Base-by-base conservation (phyloP, 805 yeast species). In the Pichia kluyveri region DNA sequence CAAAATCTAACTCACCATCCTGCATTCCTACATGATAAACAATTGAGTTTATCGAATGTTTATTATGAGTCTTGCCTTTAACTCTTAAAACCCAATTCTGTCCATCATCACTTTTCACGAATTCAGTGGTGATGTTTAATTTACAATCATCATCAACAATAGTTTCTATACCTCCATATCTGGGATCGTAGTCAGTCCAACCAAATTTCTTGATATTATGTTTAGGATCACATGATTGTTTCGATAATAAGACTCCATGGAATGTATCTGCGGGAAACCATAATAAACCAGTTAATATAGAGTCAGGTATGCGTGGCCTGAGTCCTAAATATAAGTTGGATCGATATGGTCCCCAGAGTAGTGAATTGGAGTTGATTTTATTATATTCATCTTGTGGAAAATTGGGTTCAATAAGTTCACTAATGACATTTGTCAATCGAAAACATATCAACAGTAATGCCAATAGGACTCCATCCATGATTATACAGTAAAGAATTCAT, bases 261-360 rank as follows among this genome's bases (percentile, higher is more conserved):
- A 75, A 70, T 30, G 69, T 66, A 51, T 85, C 83, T 6, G 77
- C 74, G 58, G 82, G 81, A 68, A 79, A 86, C 98, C 98, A 91
- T 80, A 91, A 78, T 27, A 90, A 68, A 0, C 98, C 98, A 14
- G 87, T 69, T 49, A 83, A 60, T 45, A 93, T 71, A 2, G 91
- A 79, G 36, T 79, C 73, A 1, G 96, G 96, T 4, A 85, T 58
- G 43, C 91, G 70, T 3, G 98, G 96, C 42, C 90, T 73, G 42
- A 93, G 68, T 1, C 98, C 98, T 51, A 90, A 69, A 65, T 90
- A 93, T 40, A 87, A 70, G 48, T 87, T 85, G 9, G 96, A 82
- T 53, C 97, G 69, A 65, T 89, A 91, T 0, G 98, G 95, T 1
- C 96, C 98, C 99, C 99, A 91, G 32, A 79, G 62, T 28, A 86